Base-by-base conservation (phyloP, 2,329 filamentous ascomycete species). In the Helicocarpus griseus region DNA sequence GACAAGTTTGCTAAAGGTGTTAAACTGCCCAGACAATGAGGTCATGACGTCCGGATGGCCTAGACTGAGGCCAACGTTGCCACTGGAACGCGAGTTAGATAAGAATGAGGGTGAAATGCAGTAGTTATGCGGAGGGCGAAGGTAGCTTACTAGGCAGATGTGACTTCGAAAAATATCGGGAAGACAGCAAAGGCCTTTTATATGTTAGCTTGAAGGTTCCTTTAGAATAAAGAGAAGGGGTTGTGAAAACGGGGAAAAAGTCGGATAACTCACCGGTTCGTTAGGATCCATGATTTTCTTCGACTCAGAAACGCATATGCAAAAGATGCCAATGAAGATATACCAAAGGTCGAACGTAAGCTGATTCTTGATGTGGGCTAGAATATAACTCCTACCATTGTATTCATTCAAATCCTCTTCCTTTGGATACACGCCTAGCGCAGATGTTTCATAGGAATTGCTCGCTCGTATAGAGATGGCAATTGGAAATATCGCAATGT, bases 401-500 rank as follows among this genome's bases (percentile, higher is more conserved):
- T 46, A 54, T 45, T 67, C 63, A 21, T 66, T 58, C 11, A 55
- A 36, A 4, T 40, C 47, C 21, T 55, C 51, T 31, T 56, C 52
- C 5, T 48, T 29, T 19, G 48, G 63, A 58, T 78, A 81, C 17
- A 80, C 68, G 0, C 82, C 82, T 0, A 86, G 69, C 0, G 78
- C 79, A 2, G 77, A 73, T 58, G 87, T 82, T 60, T 87, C 83
- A 60, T 87, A 87, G 4, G 82, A 78, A 60, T 87, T 87, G 29
- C 82, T 74, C 68, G 49, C 73, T 48, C 91, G 87, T 56, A 96
- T 85, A 6, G 86, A 91, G 60, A 97, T 95, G 62, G 91, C 91
- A 58, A 96, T 94, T 2, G 91, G 91, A 58, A 94, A 94, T 52
- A 95, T 86, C 48, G 89, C 94, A 57, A 97, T 95, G 69, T 97